A percentile compares a stretch with the other conserved stretches of the same genome.
Evolutionary conservation across 2,329 filamentous ascomycete species (phyloP).

Genomic region (Pseudogymnoascus sp.): DNA sequence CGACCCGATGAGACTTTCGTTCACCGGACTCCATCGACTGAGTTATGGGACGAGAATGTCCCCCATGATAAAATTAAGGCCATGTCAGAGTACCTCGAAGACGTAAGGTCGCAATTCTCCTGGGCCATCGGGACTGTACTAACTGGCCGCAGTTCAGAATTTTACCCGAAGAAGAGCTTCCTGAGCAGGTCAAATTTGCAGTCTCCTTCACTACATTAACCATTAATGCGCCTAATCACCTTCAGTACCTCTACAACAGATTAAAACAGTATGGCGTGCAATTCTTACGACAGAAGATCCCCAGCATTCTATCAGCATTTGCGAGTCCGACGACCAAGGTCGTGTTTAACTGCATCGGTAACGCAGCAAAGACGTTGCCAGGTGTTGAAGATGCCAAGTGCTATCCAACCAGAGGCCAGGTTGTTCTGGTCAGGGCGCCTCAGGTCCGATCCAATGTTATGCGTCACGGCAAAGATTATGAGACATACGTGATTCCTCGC

Average conservation of each 20-base stretch:
- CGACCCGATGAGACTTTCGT: constrained; percentile 30
- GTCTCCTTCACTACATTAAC: constrained; percentile 33
- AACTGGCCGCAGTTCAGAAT: constrained; percentile 25
- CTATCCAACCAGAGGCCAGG: constrained; percentile 24
- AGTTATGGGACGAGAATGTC: constrained; percentile 36
- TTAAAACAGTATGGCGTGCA: constrained; percentile 29
- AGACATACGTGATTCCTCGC: constrained; percentile 36
- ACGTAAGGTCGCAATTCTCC: constrained; percentile 25
- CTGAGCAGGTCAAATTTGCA: constrained; percentile 30
- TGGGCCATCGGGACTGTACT: neutral
- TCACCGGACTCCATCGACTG: constrained; percentile 32
- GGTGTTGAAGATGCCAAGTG: constrained; percentile 19
- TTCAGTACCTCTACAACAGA: constrained; percentile 26
- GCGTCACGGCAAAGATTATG: constrained; percentile 34
- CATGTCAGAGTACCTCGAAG: constrained; percentile 36
- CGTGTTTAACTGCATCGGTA: constrained; percentile 16
- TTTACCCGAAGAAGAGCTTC: constrained; percentile 27
- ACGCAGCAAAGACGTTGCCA: constrained; percentile 13
- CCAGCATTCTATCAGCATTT: constrained; percentile 25
- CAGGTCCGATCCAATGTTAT: constrained; percentile 33
- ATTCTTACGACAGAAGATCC: constrained; percentile 28
- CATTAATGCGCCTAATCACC: constrained; percentile 34
- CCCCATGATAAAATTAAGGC: constrained; percentile 35
- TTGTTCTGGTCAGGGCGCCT: constrained; percentile 30
- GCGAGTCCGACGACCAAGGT: constrained; percentile 7